phyloP scores from a whole-genome alignment of 306 rosid genomes.

The Oxytropis ochrocephala region DNA sequence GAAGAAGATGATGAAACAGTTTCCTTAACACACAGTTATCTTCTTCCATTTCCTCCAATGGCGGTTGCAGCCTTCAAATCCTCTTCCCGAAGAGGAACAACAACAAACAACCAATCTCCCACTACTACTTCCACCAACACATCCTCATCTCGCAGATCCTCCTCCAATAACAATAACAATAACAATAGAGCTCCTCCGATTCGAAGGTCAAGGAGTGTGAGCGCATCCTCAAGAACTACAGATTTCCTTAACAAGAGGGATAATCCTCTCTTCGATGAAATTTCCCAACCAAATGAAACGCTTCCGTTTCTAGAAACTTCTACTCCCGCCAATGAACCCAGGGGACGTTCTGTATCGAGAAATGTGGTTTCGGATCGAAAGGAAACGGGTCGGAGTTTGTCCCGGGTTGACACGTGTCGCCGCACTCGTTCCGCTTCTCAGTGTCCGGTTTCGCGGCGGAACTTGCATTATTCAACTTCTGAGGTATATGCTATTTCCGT shows the following conservation, averaged over 20 bases:
- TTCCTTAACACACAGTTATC: not conserved
- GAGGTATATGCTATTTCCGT: slow-evolving; percentile 36
- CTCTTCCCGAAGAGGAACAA: slow-evolving; percentile 53
- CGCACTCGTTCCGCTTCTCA: slow-evolving; percentile 62
- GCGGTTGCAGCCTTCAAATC: slow-evolving; percentile 84
- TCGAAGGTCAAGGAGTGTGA: slow-evolving; percentile 81
- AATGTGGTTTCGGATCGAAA: not conserved
- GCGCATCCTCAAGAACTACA: slow-evolving; percentile 53
- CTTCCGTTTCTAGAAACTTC: slow-evolving; percentile 7
- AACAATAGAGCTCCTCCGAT: slow-evolving; percentile 39
- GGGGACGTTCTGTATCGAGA: slow-evolving; percentile 8
- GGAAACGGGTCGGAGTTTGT: slow-evolving; percentile 30
- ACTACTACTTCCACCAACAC: not conserved
- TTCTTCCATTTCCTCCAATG: slow-evolving; percentile 29
- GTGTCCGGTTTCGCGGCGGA: slow-evolving; percentile 42
- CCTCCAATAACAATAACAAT: slow-evolving; percentile 10
- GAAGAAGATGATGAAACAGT: not conserved
- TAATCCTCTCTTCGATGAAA: slow-evolving; percentile 64
- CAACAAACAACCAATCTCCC: slow-evolving; percentile 14
- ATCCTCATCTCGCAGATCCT: slow-evolving; percentile 19
- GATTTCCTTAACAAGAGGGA: slow-evolving; percentile 77
- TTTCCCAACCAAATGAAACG: not conserved
- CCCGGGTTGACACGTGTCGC: slow-evolving; percentile 41
- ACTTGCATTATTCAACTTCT: slow-evolving; percentile 34
- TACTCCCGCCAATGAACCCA: slow-evolving; percentile 8